A percentile compares a stretch with the other conserved stretches of the same genome.
phyloP scores from a whole-genome alignment of 2,329 filamentous ascomycete genomes.

The Epichloe festucae region DNA sequence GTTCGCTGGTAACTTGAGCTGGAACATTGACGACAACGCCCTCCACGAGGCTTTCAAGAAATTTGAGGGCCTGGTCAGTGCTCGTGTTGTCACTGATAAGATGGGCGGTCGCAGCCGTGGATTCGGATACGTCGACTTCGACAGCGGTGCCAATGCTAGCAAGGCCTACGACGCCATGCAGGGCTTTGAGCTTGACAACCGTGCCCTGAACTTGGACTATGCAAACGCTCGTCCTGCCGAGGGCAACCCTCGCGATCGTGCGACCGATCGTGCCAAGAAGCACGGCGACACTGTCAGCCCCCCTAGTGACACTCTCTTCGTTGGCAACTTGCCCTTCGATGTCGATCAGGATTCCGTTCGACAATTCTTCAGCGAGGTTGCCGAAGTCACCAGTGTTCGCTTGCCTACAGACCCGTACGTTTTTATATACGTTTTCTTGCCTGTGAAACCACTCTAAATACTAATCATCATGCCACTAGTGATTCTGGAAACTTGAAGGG shows the following conservation, averaged over 20 bases:
- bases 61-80: slow-evolving; percentile 58
- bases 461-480: slow-evolving; percentile 22
- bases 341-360: slow-evolving; percentile 63
- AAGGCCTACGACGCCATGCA: slow-evolving; percentile 66
- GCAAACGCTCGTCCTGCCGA: slow-evolving; percentile 52
- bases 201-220: slow-evolving; percentile 66
- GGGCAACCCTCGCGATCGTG: slow-evolving; percentile 39
- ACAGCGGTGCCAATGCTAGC: slow-evolving; percentile 50
- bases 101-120: slow-evolving; percentile 73
- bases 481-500: slow-evolving; percentile 79
- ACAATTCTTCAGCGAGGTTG: slow-evolving; percentile 60
- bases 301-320: slow-evolving; percentile 76
- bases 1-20: slow-evolving; percentile 83
- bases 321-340: slow-evolving; percentile 82
- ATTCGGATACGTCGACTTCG: slow-evolving; percentile 88
- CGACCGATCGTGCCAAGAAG: slow-evolving; percentile 49
- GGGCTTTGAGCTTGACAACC: slow-evolving; percentile 60
- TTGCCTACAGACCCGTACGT: slow-evolving; percentile 72
- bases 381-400: slow-evolving; percentile 63
- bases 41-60: slow-evolving; percentile 70
- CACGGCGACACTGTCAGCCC: slow-evolving; percentile 72
- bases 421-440: not conserved
- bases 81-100: slow-evolving; percentile 74
- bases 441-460: not conserved
- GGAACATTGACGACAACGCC: slow-evolving; percentile 77